Conservation (phyloP, 148 eudicot species). For the Heliamphora exappendiculata region DNA sequence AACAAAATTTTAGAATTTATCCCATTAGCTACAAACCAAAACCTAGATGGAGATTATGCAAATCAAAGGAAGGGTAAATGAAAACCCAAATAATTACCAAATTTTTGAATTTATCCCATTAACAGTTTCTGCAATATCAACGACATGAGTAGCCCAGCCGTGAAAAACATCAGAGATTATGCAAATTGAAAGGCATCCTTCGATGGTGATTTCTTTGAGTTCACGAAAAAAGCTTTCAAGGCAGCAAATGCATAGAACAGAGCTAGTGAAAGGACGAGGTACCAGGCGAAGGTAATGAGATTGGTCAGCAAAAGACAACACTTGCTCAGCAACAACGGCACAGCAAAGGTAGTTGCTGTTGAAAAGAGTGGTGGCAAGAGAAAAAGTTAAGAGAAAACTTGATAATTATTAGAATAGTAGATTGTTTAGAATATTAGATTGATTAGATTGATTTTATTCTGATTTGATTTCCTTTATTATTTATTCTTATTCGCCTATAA, state of each 20-base stretch:
- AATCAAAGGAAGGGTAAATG: no score
- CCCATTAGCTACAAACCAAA: slow-evolving; percentile 26
- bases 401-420: no score
- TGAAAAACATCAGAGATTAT: slow-evolving; percentile 49
- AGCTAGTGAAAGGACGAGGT: slow-evolving; percentile 35
- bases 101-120: no score
- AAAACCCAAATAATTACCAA: no score
- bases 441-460: no score
- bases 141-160: slow-evolving; percentile 61
- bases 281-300: slow-evolving; percentile 14
- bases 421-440: no score
- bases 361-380: slow-evolving; percentile 46
- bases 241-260: slow-evolving; percentile 31
- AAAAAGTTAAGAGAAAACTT: no score
- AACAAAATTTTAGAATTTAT: slow-evolving; percentile 26
- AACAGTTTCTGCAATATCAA: no score
- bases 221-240: slow-evolving; percentile 23
- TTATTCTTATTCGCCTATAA: no score
- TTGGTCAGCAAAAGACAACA: neutral
- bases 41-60: slow-evolving; percentile 36
- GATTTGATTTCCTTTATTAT: no score
- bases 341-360: slow-evolving; percentile 32
- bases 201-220: slow-evolving; percentile 18
- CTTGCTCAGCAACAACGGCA: slow-evolving; percentile 12
- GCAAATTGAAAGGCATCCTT: slow-evolving; percentile 44